Conservation (phyloP, 257 asterid genomes). For the Solanum sitiens region DNA sequence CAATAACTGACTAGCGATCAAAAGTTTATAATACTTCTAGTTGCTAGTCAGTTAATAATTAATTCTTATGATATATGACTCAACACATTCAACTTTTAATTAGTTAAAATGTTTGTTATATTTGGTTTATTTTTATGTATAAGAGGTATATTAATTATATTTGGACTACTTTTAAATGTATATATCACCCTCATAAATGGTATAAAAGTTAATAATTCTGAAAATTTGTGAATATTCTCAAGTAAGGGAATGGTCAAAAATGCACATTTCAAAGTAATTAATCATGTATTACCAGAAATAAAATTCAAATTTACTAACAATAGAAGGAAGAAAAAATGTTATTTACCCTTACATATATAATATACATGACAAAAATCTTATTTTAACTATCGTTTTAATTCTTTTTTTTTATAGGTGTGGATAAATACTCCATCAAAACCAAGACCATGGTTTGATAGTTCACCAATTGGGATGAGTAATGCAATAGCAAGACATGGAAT, state of each 20-base stretch:
- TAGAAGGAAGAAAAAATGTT: not conserved
- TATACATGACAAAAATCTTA: too few species aligned
- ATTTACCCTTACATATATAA: too few species aligned
- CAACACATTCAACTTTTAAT: not conserved
- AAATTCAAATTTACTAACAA: not conserved
- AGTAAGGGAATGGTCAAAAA: not conserved
- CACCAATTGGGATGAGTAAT: constrained; percentile 48
- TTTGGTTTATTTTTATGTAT: not conserved
- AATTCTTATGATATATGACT: not conserved
- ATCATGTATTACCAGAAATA: too few species aligned
- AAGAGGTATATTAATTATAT: not conserved
- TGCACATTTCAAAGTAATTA: not conserved
- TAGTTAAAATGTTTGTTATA: not conserved
- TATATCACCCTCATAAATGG: not conserved
- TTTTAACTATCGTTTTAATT: too few species aligned
- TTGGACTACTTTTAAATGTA: not conserved
- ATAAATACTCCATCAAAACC: constrained; percentile 16
- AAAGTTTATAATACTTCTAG: not conserved
- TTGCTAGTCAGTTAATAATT: not conserved
- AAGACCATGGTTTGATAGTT: constrained; percentile 29
- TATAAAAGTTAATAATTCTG: not conserved
- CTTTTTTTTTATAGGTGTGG: constrained; percentile 23
- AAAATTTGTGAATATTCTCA: too few species aligned
- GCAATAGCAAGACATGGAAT: constrained; percentile 84
- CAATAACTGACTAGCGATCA: too few species aligned